Percentiles rank a stretch among this genome's conserved stretches.
These are phyloP conservation scores for Hygrophorus pudorinus DNA, from an alignment of 768 basidiomycete genomes.

Conservation along the genomic window DNA sequence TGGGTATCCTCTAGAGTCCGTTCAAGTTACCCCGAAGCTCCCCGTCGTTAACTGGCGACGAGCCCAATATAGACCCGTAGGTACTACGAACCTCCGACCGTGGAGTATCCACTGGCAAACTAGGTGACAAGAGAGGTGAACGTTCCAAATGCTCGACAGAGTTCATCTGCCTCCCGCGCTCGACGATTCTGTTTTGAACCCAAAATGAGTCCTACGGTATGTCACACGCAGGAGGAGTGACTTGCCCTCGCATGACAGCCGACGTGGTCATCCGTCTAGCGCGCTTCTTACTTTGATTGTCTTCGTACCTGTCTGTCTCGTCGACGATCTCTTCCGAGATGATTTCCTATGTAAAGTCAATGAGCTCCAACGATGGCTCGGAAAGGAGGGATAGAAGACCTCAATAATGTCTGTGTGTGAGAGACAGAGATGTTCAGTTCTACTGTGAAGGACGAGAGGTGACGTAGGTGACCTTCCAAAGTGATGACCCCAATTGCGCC, in stretches of 20 bases:
- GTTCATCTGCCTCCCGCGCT: constrained; percentile 32
- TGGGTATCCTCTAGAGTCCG: no score
- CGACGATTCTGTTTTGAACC: constrained; percentile 38
- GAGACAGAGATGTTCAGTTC: constrained; percentile 1
- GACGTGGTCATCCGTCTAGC: constrained; percentile 67
- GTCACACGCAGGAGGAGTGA: constrained; percentile 4
- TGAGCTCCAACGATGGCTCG: background rate
- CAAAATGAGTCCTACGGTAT: background rate
- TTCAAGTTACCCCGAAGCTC: no score
- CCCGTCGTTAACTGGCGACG: no score
- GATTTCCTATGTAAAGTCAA: constrained; percentile 59
- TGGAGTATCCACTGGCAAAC: background rate
- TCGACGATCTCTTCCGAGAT: constrained; percentile 94
- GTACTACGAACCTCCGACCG: no score
- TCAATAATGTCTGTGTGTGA: constrained; percentile 61
- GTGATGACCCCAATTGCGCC: constrained; percentile 91
- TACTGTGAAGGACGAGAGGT: background rate
- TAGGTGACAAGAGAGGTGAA: constrained; percentile 22
- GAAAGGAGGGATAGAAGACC: constrained; percentile 22
- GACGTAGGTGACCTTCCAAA: constrained; percentile 52
- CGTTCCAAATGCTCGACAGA: constrained; percentile 20
- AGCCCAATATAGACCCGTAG: no score
- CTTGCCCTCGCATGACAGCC: constrained; percentile 70
- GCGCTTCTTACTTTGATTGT: constrained; percentile 70
- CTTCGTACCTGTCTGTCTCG: constrained; percentile 85